phyloP scores from a whole-genome alignment of 1,139 yeast genomes.

The Taphrina wiesneri region DNA sequence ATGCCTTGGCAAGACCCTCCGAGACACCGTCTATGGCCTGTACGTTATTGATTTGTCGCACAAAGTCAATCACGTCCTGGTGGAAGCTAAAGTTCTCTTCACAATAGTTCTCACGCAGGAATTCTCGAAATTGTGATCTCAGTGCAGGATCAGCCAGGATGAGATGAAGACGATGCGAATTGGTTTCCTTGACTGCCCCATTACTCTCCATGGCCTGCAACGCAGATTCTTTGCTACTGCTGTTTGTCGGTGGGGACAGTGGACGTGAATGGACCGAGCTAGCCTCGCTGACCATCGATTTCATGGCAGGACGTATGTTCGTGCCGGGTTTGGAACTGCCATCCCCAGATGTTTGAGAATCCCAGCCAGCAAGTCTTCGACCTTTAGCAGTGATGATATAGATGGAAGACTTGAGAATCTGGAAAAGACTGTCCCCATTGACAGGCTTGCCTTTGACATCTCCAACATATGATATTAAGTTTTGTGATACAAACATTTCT shows the following conservation, averaged over 20 bases:
- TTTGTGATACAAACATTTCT: constrained; percentile 55
- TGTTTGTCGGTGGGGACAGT: not conserved
- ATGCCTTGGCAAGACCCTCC: constrained; percentile 37
- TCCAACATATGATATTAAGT: constrained; percentile 53
- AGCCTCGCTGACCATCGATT: not conserved
- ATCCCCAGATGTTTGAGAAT: constrained; percentile 10
- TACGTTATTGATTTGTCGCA: constrained; percentile 37
- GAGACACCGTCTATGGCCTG: constrained; percentile 41
- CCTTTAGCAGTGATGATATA: constrained; percentile 51
- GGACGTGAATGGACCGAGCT: not conserved
- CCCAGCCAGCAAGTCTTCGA: constrained; percentile 49
- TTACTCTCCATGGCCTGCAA: not conserved
- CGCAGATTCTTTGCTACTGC: not conserved
- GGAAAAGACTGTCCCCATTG: constrained; percentile 40
- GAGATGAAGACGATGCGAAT: constrained; percentile 47
- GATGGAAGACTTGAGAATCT: constrained; percentile 47
- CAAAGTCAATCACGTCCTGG: constrained; percentile 53
- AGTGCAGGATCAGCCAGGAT: constrained; percentile 77
- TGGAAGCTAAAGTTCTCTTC: constrained; percentile 76
- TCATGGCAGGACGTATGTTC: not conserved
- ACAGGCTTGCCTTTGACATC: constrained; percentile 40
- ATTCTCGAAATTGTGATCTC: constrained; percentile 64
- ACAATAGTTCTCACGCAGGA: constrained; percentile 65
- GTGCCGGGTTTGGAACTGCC: not conserved
- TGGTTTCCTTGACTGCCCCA: constrained; percentile 30